Conservation (phyloP, 2,329 filamentous ascomycete species). For the Calonectria pseudoreteaudii region DNA sequence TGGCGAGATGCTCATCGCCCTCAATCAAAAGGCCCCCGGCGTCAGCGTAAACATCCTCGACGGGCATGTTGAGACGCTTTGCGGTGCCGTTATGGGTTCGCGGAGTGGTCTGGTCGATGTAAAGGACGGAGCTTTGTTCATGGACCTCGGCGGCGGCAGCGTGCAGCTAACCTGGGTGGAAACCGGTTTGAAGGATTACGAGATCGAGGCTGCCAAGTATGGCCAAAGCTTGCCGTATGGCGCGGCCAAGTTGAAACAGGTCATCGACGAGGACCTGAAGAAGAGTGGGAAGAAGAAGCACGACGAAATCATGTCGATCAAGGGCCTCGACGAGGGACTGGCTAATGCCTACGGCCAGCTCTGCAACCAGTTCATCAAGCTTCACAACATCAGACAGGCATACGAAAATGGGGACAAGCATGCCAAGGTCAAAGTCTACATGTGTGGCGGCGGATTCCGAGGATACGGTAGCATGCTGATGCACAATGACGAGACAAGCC, state of each 20-base stretch:
- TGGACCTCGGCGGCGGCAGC: slow-evolving; percentile 85
- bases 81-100: slow-evolving; percentile 83
- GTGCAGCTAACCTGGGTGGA: slow-evolving; percentile 75
- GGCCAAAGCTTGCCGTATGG: slow-evolving; percentile 72
- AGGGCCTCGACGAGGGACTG: slow-evolving; percentile 68
- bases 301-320: slow-evolving; percentile 36
- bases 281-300: slow-evolving; percentile 11
- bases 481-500: slow-evolving; percentile 77
- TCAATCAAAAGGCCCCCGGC: slow-evolving; percentile 70
- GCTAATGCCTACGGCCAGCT: slow-evolving; percentile 69
- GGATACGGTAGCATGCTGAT: slow-evolving; percentile 93
- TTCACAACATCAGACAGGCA: slow-evolving; percentile 55
- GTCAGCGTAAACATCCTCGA: slow-evolving; percentile 79
- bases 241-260: slow-evolving; percentile 66
- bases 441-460: slow-evolving; percentile 90
- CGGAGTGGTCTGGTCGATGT: slow-evolving; percentile 78
- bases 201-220: slow-evolving; percentile 63
- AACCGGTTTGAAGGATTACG: slow-evolving; percentile 59
- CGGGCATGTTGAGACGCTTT: slow-evolving; percentile 83
- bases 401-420: slow-evolving; percentile 43
- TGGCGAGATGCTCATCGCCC: slow-evolving; percentile 72
- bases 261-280: slow-evolving; percentile 56
- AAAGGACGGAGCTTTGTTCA: slow-evolving; percentile 75
- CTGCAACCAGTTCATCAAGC: slow-evolving; percentile 60
- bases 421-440: slow-evolving; percentile 76